These are phyloP conservation scores for Gracilaria vermiculophylla DNA, from an alignment of 23 red algal genomes.

Conservation along the genomic window DNA sequence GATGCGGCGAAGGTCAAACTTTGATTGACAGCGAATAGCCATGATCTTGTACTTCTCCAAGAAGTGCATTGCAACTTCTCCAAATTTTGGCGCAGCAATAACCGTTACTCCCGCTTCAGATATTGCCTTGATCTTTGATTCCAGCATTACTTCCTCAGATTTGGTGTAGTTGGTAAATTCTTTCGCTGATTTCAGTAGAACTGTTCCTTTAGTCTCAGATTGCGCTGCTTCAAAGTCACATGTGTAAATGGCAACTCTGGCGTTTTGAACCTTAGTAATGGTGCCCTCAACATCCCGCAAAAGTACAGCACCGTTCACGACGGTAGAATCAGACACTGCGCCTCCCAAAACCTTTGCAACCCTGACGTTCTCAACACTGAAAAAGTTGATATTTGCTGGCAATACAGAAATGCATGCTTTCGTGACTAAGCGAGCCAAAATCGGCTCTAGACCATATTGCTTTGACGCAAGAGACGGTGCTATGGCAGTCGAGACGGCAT, in stretches of 20 bases:
- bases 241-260: constrained; percentile 88
- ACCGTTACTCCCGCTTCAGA: constrained; percentile 87
- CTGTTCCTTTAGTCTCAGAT: constrained; percentile 98
- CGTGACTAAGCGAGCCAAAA: constrained; percentile 84
- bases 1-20: constrained; percentile 96
- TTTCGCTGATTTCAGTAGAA: constrained; percentile 86
- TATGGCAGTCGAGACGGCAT: constrained; percentile 65
- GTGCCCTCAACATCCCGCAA: constrained; percentile 74
- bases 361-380: constrained; percentile 93
- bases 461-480: constrained; percentile 80
- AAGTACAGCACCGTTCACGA: constrained; percentile 89
- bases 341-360: constrained; percentile 93
- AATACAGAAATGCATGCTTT: constrained; percentile 85
- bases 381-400: constrained; percentile 70
- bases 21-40: constrained; percentile 84
- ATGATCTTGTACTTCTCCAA: constrained; percentile 95
- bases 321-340: constrained; percentile 60
- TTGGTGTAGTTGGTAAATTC: constrained; percentile 91
- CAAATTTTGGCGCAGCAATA: constrained; percentile 91
- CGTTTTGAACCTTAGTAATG: constrained; percentile 73
- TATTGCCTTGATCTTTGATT: constrained; percentile 72
- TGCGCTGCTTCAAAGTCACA: constrained; percentile 89
- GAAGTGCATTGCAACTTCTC: constrained; percentile 97
- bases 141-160: constrained; percentile 83
- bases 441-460: constrained; percentile 76